phyloP scores from a whole-genome alignment of 2,329 filamentous ascomycete genomes.

The Tolypocladium ophioglossoides region DNA sequence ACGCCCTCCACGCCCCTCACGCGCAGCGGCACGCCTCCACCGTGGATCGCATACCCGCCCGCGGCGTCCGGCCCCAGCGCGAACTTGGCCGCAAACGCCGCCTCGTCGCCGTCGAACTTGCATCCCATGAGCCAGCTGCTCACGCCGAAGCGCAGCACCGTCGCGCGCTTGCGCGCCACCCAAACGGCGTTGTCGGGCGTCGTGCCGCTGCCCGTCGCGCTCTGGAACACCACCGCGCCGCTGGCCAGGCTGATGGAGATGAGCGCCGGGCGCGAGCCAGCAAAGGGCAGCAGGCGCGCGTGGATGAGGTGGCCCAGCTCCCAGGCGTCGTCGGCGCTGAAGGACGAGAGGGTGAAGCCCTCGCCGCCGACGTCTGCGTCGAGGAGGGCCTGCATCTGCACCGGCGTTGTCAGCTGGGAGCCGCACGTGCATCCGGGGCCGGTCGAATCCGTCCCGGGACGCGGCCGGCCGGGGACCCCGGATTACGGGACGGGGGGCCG shows the following conservation, averaged over 20 bases:
- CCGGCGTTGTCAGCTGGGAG: background rate
- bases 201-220: conserved; percentile 54
- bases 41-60: conserved; percentile 64
- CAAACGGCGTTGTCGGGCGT: conserved; percentile 62
- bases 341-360: conserved; percentile 36
- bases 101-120: conserved; percentile 56
- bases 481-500: no score
- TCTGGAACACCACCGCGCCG: conserved; percentile 54
- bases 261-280: conserved; percentile 34
- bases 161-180: conserved; percentile 61
- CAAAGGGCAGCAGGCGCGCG: conserved; percentile 45
- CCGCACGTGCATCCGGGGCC: no score
- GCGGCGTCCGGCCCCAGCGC: conserved; percentile 46
- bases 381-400: conserved; percentile 16
- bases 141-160: conserved; percentile 59
- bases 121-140: conserved; percentile 63
- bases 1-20: conserved; percentile 66
- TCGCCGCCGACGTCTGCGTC: conserved; percentile 22
- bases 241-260: conserved; percentile 56
- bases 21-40: conserved; percentile 62
- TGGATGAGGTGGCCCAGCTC: conserved; percentile 54
- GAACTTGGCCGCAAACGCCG: conserved; percentile 53
- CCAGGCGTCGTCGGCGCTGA: conserved; percentile 55
- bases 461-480: no score
- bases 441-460: background rate